A percentile compares a stretch with the other conserved stretches of the same genome.
These are phyloP conservation scores for Mycena floridula DNA, from an alignment of 768 basidiomycete species.

Conservation along the genomic window DNA sequence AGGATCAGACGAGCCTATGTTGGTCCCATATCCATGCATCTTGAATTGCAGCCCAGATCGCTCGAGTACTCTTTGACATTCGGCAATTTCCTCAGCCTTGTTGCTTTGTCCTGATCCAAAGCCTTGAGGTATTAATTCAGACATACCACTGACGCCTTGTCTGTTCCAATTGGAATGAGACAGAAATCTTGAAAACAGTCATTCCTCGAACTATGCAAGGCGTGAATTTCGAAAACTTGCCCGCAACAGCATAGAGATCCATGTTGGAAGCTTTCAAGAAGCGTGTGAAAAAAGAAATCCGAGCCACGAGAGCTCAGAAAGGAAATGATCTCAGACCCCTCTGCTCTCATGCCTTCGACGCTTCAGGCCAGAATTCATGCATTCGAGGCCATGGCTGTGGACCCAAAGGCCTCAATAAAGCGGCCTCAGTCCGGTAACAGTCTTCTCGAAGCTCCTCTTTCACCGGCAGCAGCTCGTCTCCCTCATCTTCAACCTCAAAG, in stretches of 20 bases:
- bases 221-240: slow-evolving; percentile 24
- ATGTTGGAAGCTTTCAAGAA: no score
- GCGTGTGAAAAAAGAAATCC: no score
- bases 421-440: slow-evolving; percentile 12
- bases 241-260: slow-evolving; percentile 79
- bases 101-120: slow-evolving; percentile 14
- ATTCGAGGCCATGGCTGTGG: slow-evolving; percentile 48
- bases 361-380: slow-evolving; percentile 57
- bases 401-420: slow-evolving; percentile 12
- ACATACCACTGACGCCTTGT: slow-evolving; percentile 69
- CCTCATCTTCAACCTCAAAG: slow-evolving; percentile 31
- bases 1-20: slow-evolving; percentile 47
- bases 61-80: slow-evolving; percentile 79
- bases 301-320: not conserved
- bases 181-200: slow-evolving; percentile 62
- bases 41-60: slow-evolving; percentile 80
- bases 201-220: not conserved
- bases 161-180: slow-evolving; percentile 81
- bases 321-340: not conserved
- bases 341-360: slow-evolving; percentile 37
- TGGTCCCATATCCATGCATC: slow-evolving; percentile 92
- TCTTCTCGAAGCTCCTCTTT: slow-evolving; percentile 45
- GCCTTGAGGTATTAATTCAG: slow-evolving; percentile 10
- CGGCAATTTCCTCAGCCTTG: slow-evolving; percentile 75
- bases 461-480: slow-evolving; percentile 36